Evolutionary conservation across 768 basidiomycete genomes (phyloP).

Genomic region (Obba rivulosa): DNA sequence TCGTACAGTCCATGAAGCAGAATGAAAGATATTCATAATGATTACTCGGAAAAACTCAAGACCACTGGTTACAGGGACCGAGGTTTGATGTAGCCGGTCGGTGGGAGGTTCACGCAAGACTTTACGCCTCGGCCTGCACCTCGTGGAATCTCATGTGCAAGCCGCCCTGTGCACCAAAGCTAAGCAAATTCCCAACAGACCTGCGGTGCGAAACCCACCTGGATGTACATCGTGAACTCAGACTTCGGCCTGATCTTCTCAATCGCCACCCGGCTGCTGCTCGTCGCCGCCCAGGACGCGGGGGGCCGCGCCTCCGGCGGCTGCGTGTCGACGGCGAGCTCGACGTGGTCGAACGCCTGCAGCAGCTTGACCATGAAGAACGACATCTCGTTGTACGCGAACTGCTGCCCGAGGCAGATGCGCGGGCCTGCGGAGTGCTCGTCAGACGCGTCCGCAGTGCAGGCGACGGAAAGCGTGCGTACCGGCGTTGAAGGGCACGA

Average conservation of each 20-base stretch:
- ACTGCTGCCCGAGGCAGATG: conserved; percentile 56
- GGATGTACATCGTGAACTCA: conserved; percentile 4
- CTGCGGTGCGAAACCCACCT: conserved; percentile 1
- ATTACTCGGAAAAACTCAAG: too few species aligned
- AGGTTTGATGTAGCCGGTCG: too few species aligned
- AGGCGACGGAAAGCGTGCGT: background rate
- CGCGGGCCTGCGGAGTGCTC: conserved; percentile 43
- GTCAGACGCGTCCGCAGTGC: too few species aligned
- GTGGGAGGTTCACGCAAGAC: too few species aligned
- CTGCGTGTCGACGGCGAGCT: conserved; percentile 33
- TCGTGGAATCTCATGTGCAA: too few species aligned
- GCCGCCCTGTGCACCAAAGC: too few species aligned
- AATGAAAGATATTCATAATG: too few species aligned
- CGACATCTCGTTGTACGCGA: conserved; percentile 52
- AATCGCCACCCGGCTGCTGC: conserved; percentile 28
- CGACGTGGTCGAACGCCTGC: conserved; percentile 41
- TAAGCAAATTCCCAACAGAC: background rate
- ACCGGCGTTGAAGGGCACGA: conserved; percentile 28
- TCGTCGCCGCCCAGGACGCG: conserved; percentile 25
- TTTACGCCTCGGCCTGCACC: too few species aligned
- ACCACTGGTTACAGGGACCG: too few species aligned
- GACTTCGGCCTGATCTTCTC: conserved; percentile 28
- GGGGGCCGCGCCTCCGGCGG: conserved; percentile 25
- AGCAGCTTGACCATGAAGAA: conserved; percentile 49
- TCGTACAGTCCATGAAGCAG: too few species aligned